These are phyloP conservation scores for Scopulariopsis brevicaulis DNA, from an alignment of 2,329 filamentous ascomycete genomes.

Conservation along the genomic window DNA sequence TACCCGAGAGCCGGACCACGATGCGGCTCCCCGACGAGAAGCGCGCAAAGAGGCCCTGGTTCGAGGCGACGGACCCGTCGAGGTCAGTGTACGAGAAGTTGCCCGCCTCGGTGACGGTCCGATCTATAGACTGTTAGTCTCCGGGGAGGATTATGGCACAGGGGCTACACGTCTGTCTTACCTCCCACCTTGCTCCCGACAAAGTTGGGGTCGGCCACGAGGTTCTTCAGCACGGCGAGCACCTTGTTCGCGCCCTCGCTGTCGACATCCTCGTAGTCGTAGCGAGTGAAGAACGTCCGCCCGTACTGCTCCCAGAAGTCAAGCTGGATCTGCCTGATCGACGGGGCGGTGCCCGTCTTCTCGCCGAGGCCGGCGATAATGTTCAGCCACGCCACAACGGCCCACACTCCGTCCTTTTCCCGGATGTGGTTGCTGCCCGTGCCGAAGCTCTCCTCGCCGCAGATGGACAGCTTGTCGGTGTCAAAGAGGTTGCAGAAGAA, in stretches of 20 bases:
- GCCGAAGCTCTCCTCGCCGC: constrained; percentile 95
- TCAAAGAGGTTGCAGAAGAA: constrained; percentile 98
- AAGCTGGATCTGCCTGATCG: constrained; percentile 90
- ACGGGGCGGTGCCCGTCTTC: constrained; percentile 69
- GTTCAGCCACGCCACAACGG: constrained; percentile 94
- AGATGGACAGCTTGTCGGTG: constrained; percentile 92
- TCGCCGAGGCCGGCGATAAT: constrained; percentile 92
- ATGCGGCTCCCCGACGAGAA: constrained; percentile 94
- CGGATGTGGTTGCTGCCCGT: constrained; percentile 98
- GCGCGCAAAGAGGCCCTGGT: constrained; percentile 90
- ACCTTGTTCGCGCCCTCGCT: constrained; percentile 85
- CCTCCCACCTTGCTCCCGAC: constrained; percentile 73
- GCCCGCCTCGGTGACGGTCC: constrained; percentile 78
- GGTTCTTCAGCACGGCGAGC: constrained; percentile 65
- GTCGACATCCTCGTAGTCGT: constrained; percentile 96
- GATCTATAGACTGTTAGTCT: constrained; percentile 28
- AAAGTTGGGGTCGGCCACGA: constrained; percentile 65
- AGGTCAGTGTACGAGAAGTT: constrained; percentile 98
- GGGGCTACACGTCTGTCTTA: constrained; percentile 11
- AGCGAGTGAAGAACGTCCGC: constrained; percentile 97
- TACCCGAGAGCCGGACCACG: constrained; percentile 88
- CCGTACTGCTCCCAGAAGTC: constrained; percentile 97
- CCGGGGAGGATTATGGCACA: neutral
- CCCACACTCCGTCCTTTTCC: constrained; percentile 98
- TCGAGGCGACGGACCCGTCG: constrained; percentile 90